A percentile compares a stretch with the other conserved stretches of the same genome.
phyloP scores from a whole-genome alignment of 2,329 filamentous ascomycete species.

The Aspergillus eucalypticola region DNA sequence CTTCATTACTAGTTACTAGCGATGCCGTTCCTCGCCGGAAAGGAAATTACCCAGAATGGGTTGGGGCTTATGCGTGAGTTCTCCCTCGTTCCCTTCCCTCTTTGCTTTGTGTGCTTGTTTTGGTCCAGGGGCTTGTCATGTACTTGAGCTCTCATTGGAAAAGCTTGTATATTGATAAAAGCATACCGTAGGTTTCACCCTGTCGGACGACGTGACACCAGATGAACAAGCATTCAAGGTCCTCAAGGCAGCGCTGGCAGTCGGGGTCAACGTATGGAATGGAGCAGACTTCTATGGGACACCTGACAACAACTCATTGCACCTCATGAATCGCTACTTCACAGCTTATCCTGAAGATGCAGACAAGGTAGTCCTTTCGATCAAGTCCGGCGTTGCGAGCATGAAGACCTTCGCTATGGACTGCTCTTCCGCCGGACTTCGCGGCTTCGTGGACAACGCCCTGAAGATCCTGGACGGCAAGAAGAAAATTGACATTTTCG shows the following conservation, averaged over 20 bases:
- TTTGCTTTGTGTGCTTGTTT: not conserved
- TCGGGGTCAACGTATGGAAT: slow-evolving; percentile 28
- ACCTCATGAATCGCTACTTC: slow-evolving; percentile 30
- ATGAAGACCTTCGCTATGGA: slow-evolving; percentile 42
- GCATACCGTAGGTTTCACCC: not conserved
- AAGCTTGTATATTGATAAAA: not conserved
- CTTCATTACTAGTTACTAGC: not conserved
- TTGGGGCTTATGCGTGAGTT: slow-evolving; percentile 32
- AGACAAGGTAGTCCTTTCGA: slow-evolving; percentile 27
- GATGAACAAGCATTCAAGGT: slow-evolving; percentile 41
- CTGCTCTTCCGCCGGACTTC: slow-evolving; percentile 52
- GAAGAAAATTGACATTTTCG: slow-evolving; percentile 61
- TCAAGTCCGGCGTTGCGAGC: slow-evolving; percentile 33
- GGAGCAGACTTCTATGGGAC: slow-evolving; percentile 38
- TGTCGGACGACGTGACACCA: not conserved
- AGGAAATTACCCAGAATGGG: slow-evolving; percentile 25
- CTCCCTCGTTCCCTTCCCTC: not conserved
- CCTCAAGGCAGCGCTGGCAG: slow-evolving; percentile 34
- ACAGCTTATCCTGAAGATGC: slow-evolving; percentile 30
- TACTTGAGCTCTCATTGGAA: too few species aligned
- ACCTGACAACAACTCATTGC: slow-evolving; percentile 29
- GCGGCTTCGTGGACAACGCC: slow-evolving; percentile 57
- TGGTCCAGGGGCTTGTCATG: too few species aligned
- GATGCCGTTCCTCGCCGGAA: slow-evolving; percentile 22
- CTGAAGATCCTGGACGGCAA: slow-evolving; percentile 49